phyloP scores from a whole-genome alignment of 148 eudicot species.

The Nepenthes mirabilis region DNA sequence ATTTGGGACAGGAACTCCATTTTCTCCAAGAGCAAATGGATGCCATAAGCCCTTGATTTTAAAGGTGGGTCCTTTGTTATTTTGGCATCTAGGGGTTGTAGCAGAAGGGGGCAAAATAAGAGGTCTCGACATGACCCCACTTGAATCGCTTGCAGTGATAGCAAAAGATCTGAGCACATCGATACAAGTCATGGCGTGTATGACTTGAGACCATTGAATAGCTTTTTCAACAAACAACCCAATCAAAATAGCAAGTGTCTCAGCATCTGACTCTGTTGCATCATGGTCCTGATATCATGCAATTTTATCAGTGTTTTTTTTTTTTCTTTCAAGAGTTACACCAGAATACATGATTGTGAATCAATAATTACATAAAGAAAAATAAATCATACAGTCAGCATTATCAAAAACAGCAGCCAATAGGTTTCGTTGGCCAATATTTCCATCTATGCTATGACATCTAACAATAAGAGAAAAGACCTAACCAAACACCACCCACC shows the following conservation, averaged over 20 bases:
- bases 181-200: conserved; percentile 46
- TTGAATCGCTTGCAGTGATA: conserved; percentile 39
- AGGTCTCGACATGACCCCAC: conserved; percentile 76
- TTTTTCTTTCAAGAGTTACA: background rate
- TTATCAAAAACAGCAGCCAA: too few species aligned
- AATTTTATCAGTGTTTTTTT: conserved; percentile 5
- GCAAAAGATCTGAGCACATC: conserved; percentile 95
- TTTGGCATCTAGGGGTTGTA: conserved; percentile 12
- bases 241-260: conserved; percentile 60
- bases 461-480: too few species aligned
- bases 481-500: too few species aligned
- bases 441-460: too few species aligned
- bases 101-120: conserved; percentile 42
- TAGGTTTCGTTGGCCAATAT: too few species aligned
- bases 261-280: conserved; percentile 57
- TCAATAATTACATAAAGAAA: too few species aligned
- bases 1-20: conserved; percentile 83
- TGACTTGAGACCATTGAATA: conserved; percentile 66
- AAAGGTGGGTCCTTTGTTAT: conserved; percentile 47
- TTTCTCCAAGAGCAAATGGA: conserved; percentile 77
- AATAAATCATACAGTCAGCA: too few species aligned
- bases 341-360: background rate
- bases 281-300: conserved; percentile 51
- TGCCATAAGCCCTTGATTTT: conserved; percentile 81
- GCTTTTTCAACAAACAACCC: conserved; percentile 78